Evolutionary conservation across 306 rosid genomes (phyloP).

Genomic region (Prunus mume): DNA sequence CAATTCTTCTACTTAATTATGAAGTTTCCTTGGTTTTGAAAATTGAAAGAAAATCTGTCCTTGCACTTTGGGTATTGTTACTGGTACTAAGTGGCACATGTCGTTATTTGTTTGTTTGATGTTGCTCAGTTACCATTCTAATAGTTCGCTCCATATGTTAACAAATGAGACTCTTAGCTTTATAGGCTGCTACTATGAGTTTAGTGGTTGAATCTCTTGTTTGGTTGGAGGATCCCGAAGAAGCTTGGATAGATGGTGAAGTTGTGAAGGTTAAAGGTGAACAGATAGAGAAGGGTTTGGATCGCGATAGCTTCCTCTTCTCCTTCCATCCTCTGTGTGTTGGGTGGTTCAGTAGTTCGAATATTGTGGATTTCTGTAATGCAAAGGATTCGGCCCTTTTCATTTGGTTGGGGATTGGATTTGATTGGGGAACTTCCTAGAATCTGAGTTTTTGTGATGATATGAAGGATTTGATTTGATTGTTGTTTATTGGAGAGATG

Average conservation of each 20-base stretch:
- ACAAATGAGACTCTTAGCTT: slow-evolving; percentile 30
- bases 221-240: slow-evolving; percentile 40
- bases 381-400: too few species aligned
- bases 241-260: slow-evolving; percentile 94
- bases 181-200: slow-evolving; percentile 62
- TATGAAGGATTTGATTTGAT: not conserved
- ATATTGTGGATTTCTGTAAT: too few species aligned
- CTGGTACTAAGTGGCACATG: not conserved
- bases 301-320: too few species aligned
- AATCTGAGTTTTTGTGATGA: slow-evolving; percentile 1
- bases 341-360: too few species aligned
- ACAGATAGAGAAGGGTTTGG: slow-evolving; percentile 42
- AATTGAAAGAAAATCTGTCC: slow-evolving; percentile 8
- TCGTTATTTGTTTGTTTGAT: not conserved
- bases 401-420: not conserved
- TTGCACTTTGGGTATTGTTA: not conserved
- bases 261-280: slow-evolving; percentile 71
- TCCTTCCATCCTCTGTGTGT: too few species aligned
- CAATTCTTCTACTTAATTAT: slow-evolving; percentile 18
- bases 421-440: not conserved
- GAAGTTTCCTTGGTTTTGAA: not conserved
- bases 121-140: not conserved
- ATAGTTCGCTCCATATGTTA: slow-evolving; percentile 22
- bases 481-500: slow-evolving; percentile 27
- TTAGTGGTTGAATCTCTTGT: slow-evolving; percentile 5